Evolutionary conservation across 1,284 basidiomycete species (phyloP).

Genomic region (Puccinia novopanici): DNA sequence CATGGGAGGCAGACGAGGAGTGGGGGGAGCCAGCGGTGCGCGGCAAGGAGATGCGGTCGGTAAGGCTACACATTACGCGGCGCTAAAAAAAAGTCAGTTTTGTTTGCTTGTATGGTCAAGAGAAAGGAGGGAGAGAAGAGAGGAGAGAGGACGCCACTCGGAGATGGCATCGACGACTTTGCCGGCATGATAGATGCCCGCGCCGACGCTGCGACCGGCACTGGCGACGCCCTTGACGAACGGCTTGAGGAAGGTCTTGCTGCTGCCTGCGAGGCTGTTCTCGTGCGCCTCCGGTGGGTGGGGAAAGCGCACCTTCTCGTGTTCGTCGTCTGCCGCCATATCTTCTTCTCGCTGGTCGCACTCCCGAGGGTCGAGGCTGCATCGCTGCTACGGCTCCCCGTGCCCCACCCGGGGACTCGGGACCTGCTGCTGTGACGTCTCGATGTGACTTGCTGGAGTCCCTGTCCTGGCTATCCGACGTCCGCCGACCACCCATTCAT

Average conservation of each 20-base stretch:
- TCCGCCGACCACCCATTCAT: no score
- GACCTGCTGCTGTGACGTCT: no score
- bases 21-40: not conserved
- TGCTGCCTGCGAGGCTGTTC: not conserved
- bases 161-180: conserved; percentile 38
- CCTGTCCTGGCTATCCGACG: no score
- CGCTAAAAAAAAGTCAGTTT: not conserved
- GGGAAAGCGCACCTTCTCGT: not conserved
- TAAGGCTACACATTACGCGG: not conserved
- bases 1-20: not conserved
- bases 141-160: not conserved
- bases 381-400: no score
- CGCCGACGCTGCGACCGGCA: conserved; percentile 32
- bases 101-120: not conserved
- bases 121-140: not conserved
- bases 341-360: no score
- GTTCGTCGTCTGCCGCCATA: not conserved
- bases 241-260: conserved; percentile 30
- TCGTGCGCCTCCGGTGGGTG: not conserved
- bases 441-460: no score
- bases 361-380: no score
- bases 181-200: conserved; percentile 36
- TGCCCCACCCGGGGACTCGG: no score
- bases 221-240: conserved; percentile 30
- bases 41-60: conserved; percentile 22